These are phyloP conservation scores for Pythium vanterpoolii DNA, from an alignment of 352 stramenopile species.

Conservation along the genomic window DNA sequence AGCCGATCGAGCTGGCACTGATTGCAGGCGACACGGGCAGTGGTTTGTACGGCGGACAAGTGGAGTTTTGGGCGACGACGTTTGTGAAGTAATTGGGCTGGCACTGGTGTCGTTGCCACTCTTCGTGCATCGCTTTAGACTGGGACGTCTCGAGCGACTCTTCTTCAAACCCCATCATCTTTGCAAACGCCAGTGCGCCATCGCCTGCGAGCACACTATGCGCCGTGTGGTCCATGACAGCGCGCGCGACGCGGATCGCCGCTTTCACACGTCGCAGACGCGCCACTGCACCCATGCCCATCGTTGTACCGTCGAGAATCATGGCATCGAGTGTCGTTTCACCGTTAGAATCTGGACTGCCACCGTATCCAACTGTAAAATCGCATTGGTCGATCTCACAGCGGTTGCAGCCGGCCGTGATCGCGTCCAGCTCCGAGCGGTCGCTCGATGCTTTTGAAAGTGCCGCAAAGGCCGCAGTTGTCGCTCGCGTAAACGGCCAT, in stretches of 20 bases:
- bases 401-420: conserved; percentile 65
- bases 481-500: conserved; percentile 78
- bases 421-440: conserved; percentile 48
- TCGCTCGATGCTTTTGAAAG: conserved; percentile 20
- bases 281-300: conserved; percentile 84
- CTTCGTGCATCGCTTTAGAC: conserved; percentile 44
- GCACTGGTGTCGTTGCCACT: conserved; percentile 64
- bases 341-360: conserved; percentile 80
- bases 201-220: conserved; percentile 88
- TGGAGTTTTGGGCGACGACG: conserved; percentile 54
- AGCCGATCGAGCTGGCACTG: not conserved
- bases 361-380: conserved; percentile 86
- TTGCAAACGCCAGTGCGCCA: conserved; percentile 82
- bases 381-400: conserved; percentile 88
- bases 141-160: conserved; percentile 60
- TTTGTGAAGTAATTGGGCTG: conserved; percentile 91
- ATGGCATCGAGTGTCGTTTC: conserved; percentile 91
- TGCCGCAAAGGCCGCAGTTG: conserved; percentile 53
- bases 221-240: conserved; percentile 85
- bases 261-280: conserved; percentile 77
- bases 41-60: conserved; percentile 80
- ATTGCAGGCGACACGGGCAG: conserved; percentile 52
- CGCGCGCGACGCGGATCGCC: conserved; percentile 79
- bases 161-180: conserved; percentile 90
- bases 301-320: conserved; percentile 85